Evolutionary conservation across 768 basidiomycete genomes (phyloP).

Genomic region (Astraeus odoratus): DNA sequence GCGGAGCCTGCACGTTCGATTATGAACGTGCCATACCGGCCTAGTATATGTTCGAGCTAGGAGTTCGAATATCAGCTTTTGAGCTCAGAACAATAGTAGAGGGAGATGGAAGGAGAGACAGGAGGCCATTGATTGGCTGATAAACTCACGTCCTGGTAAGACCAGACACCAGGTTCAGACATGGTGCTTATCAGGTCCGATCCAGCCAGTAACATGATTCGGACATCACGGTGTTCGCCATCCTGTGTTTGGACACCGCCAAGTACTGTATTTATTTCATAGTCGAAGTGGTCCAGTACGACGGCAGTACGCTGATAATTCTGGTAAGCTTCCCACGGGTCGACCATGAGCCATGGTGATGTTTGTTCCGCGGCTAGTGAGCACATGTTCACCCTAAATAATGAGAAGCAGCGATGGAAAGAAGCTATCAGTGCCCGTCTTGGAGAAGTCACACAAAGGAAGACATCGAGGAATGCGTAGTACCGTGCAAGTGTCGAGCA

Average conservation of each 20-base stretch:
- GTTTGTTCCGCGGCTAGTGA: constrained; percentile 86
- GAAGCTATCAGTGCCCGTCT: constrained; percentile 15
- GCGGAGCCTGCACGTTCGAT: constrained; percentile 93
- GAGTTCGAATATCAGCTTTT: constrained; percentile 1
- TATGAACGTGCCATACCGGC: constrained; percentile 90
- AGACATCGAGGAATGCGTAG: background rate
- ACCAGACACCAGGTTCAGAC: constrained; percentile 98
- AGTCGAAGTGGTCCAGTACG: constrained; percentile 95
- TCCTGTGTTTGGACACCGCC: constrained; percentile 74
- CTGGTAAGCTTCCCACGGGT: constrained; percentile 96
- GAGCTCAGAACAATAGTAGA: constrained; percentile 8
- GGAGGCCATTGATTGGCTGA: constrained; percentile 1
- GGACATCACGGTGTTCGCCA: constrained; percentile 68
- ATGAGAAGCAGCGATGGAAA: constrained; percentile 13
- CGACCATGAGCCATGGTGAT: constrained; percentile 93
- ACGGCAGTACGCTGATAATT: constrained; percentile 93
- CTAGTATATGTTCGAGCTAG: constrained; percentile 93
- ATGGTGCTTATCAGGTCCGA: constrained; percentile 97
- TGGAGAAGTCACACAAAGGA: background rate
- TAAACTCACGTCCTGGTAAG: constrained; percentile 77
- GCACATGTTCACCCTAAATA: constrained; percentile 75
- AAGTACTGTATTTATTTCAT: constrained; percentile 81
- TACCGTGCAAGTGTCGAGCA: constrained; percentile 5
- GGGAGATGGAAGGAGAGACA: background rate
- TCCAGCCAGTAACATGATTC: constrained; percentile 94